These are phyloP conservation scores for Amanita thiersii DNA, from an alignment of 768 basidiomycete genomes.

Conservation along the genomic window DNA sequence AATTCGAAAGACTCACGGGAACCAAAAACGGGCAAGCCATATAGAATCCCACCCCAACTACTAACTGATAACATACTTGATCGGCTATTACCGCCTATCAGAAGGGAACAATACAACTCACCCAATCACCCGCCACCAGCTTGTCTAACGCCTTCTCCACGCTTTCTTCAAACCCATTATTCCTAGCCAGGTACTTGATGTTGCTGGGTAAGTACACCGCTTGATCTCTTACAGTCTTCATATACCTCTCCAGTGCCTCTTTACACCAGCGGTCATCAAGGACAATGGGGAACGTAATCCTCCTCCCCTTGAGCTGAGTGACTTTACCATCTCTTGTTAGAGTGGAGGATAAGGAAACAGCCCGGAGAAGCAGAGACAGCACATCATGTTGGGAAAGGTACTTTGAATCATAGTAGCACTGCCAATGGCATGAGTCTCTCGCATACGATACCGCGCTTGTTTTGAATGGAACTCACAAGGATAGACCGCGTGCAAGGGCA, in stretches of 20 bases:
- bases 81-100: neutral
- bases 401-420: conserved; percentile 54
- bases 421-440: conserved; percentile 5
- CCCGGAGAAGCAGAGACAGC: no score
- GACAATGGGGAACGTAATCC: conserved; percentile 53
- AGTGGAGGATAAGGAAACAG: no score
- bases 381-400: no score
- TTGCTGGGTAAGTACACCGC: conserved; percentile 67
- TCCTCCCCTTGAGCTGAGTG: conserved; percentile 40
- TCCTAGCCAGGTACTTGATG: conserved; percentile 54
- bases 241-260: conserved; percentile 51
- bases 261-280: conserved; percentile 52
- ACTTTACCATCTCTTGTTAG: no score
- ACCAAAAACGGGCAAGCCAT: conserved; percentile 57
- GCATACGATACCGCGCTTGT: no score
- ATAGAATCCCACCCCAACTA: conserved; percentile 58
- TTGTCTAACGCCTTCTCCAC: conserved; percentile 36
- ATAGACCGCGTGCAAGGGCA: conserved; percentile 50
- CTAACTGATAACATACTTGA: conserved; percentile 30
- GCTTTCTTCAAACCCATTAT: conserved; percentile 44
- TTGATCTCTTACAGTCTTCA: conserved; percentile 41
- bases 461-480: no score
- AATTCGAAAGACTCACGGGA: conserved; percentile 31
- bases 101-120: conserved; percentile 14
- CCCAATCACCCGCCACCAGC: conserved; percentile 43